Conservation (phyloP, 2,329 filamentous ascomycete species). For the Colletotrichum godetiae region DNA sequence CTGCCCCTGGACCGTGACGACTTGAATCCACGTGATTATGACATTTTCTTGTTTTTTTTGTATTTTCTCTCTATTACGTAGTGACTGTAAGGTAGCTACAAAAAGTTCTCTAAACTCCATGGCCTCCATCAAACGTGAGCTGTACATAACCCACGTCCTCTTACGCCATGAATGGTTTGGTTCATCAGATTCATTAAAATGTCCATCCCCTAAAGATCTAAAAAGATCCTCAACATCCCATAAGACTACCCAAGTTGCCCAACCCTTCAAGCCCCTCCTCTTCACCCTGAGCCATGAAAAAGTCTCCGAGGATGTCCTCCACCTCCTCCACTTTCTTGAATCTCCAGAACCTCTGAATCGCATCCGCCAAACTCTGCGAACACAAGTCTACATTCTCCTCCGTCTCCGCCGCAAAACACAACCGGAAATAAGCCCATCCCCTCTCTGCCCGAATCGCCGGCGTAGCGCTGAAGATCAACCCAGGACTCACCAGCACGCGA, state of each 20-base stretch:
- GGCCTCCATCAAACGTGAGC: neutral
- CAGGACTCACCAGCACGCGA: constrained; percentile 77
- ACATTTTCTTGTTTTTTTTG: constrained; percentile 24
- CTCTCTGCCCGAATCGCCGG: constrained; percentile 65
- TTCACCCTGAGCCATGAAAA: constrained; percentile 35
- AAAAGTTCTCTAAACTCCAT: constrained; percentile 16
- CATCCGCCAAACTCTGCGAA: constrained; percentile 73
- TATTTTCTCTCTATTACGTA: constrained; percentile 10
- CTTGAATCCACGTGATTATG: constrained; percentile 32
- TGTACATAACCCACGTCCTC: neutral
- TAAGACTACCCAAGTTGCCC: constrained; percentile 44
- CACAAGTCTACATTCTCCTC: constrained; percentile 74
- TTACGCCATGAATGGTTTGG: too few species aligned
- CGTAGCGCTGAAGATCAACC: constrained; percentile 78
- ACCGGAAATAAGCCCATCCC: constrained; percentile 78
- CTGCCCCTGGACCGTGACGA: constrained; percentile 30
- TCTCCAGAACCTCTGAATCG: constrained; percentile 80
- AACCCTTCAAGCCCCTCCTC: constrained; percentile 38
- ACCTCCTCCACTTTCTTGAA: constrained; percentile 75
- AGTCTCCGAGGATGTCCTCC: constrained; percentile 67
- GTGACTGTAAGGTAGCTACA: constrained; percentile 30
- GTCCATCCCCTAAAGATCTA: neutral
- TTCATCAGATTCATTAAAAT: neutral
- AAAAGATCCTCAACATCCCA: constrained; percentile 17
- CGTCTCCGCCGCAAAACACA: constrained; percentile 89